These are phyloP conservation scores for Rhizomucor pusillus DNA, from an alignment of 371 early-diverging fungal species.

Conservation along the genomic window DNA sequence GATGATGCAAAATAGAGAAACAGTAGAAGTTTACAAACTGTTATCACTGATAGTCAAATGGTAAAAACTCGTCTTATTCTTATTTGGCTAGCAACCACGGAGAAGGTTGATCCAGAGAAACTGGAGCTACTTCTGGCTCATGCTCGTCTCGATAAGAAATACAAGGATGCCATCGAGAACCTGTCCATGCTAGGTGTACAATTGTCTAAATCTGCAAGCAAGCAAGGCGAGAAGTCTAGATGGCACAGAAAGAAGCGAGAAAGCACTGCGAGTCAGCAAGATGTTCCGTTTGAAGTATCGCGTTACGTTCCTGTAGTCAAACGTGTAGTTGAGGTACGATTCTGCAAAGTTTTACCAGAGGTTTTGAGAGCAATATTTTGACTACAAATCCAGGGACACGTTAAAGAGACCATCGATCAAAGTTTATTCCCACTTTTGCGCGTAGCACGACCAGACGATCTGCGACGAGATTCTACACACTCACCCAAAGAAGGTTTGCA, in stretches of 20 bases:
- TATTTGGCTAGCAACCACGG: constrained; percentile 79
- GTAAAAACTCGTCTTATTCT: constrained; percentile 88
- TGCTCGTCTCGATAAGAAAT: constrained; percentile 73
- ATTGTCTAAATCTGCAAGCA: constrained; percentile 41
- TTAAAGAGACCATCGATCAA: constrained; percentile 58
- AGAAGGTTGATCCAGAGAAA: constrained; percentile 62
- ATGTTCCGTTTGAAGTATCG: constrained; percentile 65
- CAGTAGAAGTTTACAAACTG: neutral
- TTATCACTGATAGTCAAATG: constrained; percentile 28
- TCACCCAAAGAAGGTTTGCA: constrained; percentile 33
- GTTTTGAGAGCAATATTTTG: no score
- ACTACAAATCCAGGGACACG: constrained; percentile 38
- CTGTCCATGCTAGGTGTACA: constrained; percentile 68
- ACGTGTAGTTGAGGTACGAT: constrained; percentile 43
- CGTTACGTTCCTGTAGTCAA: constrained; percentile 71
- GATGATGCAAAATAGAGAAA: neutral
- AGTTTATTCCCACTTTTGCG: constrained; percentile 59
- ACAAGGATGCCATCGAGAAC: constrained; percentile 79
- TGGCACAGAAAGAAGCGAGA: constrained; percentile 41
- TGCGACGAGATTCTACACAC: constrained; percentile 25
- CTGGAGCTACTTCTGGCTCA: constrained; percentile 66
- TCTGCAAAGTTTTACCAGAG: neutral
- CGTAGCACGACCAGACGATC: constrained; percentile 42
- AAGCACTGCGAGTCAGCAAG: constrained; percentile 39
- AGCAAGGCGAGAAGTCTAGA: constrained; percentile 38